A percentile compares a stretch with the other conserved stretches of the same genome.
Conservation (phyloP, 2,329 filamentous ascomycete genomes). For the Neoarthrinium moseri region DNA sequence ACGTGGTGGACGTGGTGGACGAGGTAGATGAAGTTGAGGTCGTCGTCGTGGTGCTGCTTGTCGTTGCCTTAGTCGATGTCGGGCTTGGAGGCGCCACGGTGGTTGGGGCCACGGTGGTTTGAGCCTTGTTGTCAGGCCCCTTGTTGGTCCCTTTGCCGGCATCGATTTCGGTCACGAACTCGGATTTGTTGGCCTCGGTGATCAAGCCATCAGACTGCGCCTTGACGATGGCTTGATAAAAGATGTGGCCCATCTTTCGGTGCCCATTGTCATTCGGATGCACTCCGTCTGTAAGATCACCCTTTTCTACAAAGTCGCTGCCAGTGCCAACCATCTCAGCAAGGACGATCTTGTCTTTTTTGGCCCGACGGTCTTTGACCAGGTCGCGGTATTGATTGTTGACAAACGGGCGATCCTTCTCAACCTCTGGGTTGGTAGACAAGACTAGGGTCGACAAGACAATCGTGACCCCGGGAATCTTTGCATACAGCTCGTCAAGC, state of each 20-base stretch:
- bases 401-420: neutral
- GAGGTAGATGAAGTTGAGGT: too few species aligned
- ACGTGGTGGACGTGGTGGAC: too few species aligned
- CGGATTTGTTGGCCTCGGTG: neutral
- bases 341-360: neutral
- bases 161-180: neutral
- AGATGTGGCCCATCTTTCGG: neutral
- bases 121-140: too few species aligned
- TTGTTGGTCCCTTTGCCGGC: too few species aligned
- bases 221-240: constrained; percentile 2
- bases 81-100: too few species aligned
- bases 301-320: neutral
- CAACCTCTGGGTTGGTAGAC: neutral
- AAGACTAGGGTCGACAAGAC: constrained; percentile 5
- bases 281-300: neutral
- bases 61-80: too few species aligned
- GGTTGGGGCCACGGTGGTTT: too few species aligned
- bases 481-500: constrained; percentile 1
- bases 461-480: constrained; percentile 9
- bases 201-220: neutral
- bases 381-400: constrained; percentile 3
- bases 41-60: too few species aligned
- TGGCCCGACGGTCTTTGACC: neutral
- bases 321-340: neutral
- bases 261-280: constrained; percentile 5